These are phyloP conservation scores for Ophiostoma quercus DNA, from an alignment of 2,329 filamentous ascomycete species.

Conservation along the genomic window DNA sequence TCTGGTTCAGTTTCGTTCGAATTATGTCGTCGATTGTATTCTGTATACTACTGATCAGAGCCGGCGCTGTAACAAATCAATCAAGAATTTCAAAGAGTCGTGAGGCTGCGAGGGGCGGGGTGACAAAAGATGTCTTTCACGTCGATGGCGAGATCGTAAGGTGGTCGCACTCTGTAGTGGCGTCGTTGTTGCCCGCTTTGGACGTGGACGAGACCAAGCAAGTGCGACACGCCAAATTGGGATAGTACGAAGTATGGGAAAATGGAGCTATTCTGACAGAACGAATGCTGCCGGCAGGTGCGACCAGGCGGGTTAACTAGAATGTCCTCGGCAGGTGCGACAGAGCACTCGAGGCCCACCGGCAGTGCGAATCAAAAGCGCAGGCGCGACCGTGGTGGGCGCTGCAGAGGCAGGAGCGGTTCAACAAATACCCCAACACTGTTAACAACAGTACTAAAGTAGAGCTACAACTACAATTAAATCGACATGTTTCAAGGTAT, in stretches of 20 bases:
- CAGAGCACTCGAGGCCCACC: slow-evolving; percentile 6
- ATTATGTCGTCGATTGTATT: background rate
- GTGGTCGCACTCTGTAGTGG: background rate
- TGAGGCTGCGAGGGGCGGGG: background rate
- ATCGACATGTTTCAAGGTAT: background rate
- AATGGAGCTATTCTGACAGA: background rate
- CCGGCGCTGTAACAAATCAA: background rate
- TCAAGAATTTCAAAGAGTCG: background rate
- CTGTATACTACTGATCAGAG: background rate
- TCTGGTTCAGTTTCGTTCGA: background rate
- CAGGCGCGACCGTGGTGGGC: background rate
- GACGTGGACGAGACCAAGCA: background rate
- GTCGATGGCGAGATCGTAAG: background rate
- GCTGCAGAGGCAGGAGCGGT: slow-evolving; percentile 14
- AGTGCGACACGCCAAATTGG: background rate
- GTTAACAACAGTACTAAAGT: background rate
- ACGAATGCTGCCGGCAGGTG: slow-evolving; percentile 18
- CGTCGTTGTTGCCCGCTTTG: slow-evolving; percentile 3
- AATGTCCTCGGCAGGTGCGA: slow-evolving; percentile 22
- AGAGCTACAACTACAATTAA: background rate
- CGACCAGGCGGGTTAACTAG: slow-evolving; percentile 19
- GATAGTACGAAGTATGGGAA: background rate
- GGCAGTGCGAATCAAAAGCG: slow-evolving; percentile 16
- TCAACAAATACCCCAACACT: slow-evolving; percentile 17
- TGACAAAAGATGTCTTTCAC: background rate